Conservation (phyloP, 2,329 filamentous ascomycete species). For the Exophiala aquamarina region DNA sequence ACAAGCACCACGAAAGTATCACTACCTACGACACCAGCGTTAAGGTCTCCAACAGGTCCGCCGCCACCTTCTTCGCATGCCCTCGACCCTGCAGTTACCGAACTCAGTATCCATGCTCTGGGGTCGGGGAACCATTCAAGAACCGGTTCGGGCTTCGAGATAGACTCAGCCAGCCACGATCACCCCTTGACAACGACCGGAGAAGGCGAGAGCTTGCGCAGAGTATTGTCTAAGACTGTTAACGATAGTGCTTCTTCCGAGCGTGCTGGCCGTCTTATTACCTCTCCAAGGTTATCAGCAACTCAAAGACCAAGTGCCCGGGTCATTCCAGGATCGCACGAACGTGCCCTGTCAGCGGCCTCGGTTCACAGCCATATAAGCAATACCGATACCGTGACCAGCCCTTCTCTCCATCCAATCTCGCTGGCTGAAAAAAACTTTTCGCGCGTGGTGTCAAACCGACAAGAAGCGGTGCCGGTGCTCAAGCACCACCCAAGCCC, state of each 20-base stretch:
- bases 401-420: slow-evolving; percentile 4
- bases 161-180: slow-evolving; percentile 17
- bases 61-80: slow-evolving; percentile 36
- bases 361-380: slow-evolving; percentile 19
- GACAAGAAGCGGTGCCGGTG: slow-evolving; percentile 7
- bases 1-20: slow-evolving; percentile 44
- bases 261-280: slow-evolving; percentile 12
- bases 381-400: slow-evolving; percentile 7
- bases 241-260: slow-evolving; percentile 27
- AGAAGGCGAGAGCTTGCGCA: slow-evolving; percentile 24
- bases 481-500: slow-evolving; percentile 28
- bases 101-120: slow-evolving; percentile 40
- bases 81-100: slow-evolving; percentile 48
- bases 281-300: slow-evolving; percentile 15
- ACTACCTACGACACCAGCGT: slow-evolving; percentile 35
- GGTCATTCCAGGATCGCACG: slow-evolving; percentile 14
- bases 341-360: slow-evolving; percentile 16
- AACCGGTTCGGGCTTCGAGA: slow-evolving; percentile 23
- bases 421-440: slow-evolving; percentile 14
- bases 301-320: slow-evolving; percentile 9
- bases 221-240: slow-evolving; percentile 31
- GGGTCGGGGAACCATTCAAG: slow-evolving; percentile 22
- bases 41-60: slow-evolving; percentile 40
- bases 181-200: slow-evolving; percentile 14
- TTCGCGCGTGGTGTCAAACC: slow-evolving; percentile 9